Evolutionary conservation across 2,329 filamentous ascomycete genomes (phyloP).

Genomic region (Emmonsia crescens): DNA sequence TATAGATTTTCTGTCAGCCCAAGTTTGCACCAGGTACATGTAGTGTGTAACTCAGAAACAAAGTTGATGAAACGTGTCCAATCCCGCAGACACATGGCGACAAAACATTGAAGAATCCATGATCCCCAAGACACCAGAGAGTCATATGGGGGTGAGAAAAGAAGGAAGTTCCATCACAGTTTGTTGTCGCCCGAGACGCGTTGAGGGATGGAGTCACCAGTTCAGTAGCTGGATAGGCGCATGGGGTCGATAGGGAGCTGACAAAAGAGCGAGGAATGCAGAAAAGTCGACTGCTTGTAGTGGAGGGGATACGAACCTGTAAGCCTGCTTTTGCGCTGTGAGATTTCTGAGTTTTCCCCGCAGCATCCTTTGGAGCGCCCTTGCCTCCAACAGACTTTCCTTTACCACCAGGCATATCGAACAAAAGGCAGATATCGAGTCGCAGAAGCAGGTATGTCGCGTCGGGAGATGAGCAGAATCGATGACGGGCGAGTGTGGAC

Average conservation of each 20-base stretch:
- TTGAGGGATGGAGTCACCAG: neutral
- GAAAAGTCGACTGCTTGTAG: conserved; percentile 8
- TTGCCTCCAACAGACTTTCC: conserved; percentile 87
- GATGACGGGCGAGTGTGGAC: conserved; percentile 20
- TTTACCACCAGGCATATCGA: conserved; percentile 72
- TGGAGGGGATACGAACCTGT: conserved; percentile 57
- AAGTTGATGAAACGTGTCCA: conserved; percentile 2
- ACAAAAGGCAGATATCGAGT: neutral
- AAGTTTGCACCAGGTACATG: neutral
- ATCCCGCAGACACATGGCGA: neutral
- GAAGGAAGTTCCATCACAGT: neutral
- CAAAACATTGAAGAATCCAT: neutral
- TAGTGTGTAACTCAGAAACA: conserved; percentile 1
- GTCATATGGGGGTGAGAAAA: neutral
- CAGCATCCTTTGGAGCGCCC: conserved; percentile 71
- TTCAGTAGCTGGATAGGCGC: neutral
- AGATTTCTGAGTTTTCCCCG: conserved; percentile 82
- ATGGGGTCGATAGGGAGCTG: neutral
- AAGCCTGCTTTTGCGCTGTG: conserved; percentile 91
- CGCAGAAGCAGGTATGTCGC: conserved; percentile 18
- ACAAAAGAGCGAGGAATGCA: neutral
- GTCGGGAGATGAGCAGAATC: conserved; percentile 14
- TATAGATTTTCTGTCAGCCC: conserved; percentile 21
- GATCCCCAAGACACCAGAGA: neutral
- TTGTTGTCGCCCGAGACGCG: conserved; percentile 3